Evolutionary conservation across 345 rosid species (phyloP).

Genomic region (Angophora floribunda): DNA sequence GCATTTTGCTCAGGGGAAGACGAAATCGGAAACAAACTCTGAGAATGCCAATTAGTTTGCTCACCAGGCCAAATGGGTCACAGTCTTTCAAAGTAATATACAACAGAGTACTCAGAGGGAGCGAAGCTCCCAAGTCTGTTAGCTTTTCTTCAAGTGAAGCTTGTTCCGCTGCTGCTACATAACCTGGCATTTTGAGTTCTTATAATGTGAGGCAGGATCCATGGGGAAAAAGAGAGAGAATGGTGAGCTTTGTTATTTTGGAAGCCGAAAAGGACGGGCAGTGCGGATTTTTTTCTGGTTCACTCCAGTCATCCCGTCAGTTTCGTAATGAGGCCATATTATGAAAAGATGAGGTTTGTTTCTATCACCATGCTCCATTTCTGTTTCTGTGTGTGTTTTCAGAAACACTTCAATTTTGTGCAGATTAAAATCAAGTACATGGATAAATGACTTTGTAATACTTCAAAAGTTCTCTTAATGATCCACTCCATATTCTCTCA

Average conservation of each 20-base stretch:
- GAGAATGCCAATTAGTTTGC: conserved; percentile 89
- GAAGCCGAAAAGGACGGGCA: neutral
- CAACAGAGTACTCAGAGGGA: conserved; percentile 76
- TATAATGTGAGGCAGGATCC: neutral
- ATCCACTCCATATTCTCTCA: neutral
- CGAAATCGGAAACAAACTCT: conserved; percentile 81
- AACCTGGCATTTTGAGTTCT: neutral
- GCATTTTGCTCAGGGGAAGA: conserved; percentile 85
- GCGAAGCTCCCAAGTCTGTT: conserved; percentile 54
- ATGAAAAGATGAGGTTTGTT: neutral
- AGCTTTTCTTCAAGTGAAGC: conserved; percentile 19
- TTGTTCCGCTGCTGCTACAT: conserved; percentile 31
- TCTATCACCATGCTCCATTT: neutral
- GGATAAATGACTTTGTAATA: neutral
- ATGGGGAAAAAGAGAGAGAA: neutral
- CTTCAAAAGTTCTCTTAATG: neutral
- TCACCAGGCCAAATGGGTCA: conserved; percentile 83
- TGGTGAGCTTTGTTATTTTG: neutral
- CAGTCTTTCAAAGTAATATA: conserved; percentile 69
- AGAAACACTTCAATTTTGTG: neutral
- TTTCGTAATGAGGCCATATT: neutral
- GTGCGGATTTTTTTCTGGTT: conserved; percentile 1
- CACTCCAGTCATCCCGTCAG: neutral
- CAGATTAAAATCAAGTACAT: neutral
- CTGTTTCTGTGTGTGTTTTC: neutral